A percentile compares a stretch with the other conserved stretches of the same genome.
These are phyloP conservation scores for Gossypium arboreum DNA, from an alignment of 345 rosid genomes.

Conservation along the genomic window DNA sequence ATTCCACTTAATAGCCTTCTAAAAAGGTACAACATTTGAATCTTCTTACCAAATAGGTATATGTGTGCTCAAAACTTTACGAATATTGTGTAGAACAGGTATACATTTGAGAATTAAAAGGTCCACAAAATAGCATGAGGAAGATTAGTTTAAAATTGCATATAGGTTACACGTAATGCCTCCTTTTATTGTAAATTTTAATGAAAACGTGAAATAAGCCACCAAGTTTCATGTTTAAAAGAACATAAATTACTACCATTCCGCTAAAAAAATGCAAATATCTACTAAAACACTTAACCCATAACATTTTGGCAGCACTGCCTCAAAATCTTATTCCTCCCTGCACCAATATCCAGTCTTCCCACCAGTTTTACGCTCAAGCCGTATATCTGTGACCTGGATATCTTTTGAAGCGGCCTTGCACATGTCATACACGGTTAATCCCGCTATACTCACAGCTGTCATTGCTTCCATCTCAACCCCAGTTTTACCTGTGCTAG, in stretches of 20 bases:
- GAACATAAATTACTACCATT: neutral
- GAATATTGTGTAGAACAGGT: neutral
- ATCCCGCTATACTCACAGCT: constrained; percentile 71
- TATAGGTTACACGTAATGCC: neutral
- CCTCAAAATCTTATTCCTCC: constrained; percentile 25
- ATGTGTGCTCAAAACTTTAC: neutral
- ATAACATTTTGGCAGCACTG: neutral
- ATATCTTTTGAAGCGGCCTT: constrained; percentile 93
- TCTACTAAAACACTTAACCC: constrained; percentile 15
- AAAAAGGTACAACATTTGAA: neutral
- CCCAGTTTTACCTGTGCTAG: constrained; percentile 75
- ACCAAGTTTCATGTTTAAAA: neutral
- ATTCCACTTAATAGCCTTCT: neutral
- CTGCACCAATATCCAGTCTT: constrained; percentile 79
- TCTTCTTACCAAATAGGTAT: neutral
- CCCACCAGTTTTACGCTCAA: constrained; percentile 78
- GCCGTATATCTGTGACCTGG: constrained; percentile 48
- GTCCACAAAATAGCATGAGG: neutral
- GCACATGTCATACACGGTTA: constrained; percentile 97
- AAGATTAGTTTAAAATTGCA: neutral
- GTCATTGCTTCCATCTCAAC: constrained; percentile 97
- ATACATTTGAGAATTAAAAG: neutral
- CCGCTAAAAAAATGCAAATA: neutral
- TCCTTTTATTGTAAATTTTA: neutral
- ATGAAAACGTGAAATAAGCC: neutral